Base-by-base conservation (phyloP, 768 basidiomycete genomes). In the Pisolithus sp. region DNA sequence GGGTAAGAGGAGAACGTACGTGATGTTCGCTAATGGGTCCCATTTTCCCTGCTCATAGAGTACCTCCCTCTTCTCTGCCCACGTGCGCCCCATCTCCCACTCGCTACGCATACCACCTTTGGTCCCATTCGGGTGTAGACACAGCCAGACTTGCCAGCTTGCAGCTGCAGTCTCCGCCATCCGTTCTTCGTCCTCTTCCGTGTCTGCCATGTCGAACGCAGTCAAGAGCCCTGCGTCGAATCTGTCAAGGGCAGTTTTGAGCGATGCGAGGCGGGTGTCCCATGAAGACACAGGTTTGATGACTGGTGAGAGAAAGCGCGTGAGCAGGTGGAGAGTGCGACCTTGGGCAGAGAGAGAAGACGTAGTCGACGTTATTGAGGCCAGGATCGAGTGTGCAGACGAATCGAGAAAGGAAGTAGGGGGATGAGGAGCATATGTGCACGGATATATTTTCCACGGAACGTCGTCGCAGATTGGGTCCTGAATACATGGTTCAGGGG, bases 21-120 rank as follows among this genome's bases (percentile, higher is more conserved):
- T 85, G 63, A 88, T 80, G 68, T 98, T 99, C 54, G 86, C 83
- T 49, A 87, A 64, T 0, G 93, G 80, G 55, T 87, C 78, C 86
- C 90, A 93, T 45, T 78, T 76, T 7, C 79, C 82, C 52, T 81
- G 80, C 56, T 93, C 86, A 67, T 95, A 97, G 59, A 98, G 93
- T 20, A 97, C 83, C 66, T 95, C 93, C 42, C 88, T 74, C 72
- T 95, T 94, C 70, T 99, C 94, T 1, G 89, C 85, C 91, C 95
- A 99, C 17, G 94, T 85, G 57, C 91, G 86, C 1, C 90, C 90
- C 75, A 96, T 83, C 68, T 95, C 94, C 90, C 90, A 94, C 52
- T 91, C 87, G 10, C 46, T 53, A 21, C 36, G 44, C 1, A 48
- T 6, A 1, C 46, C 51, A 17, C 55, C 24, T 3, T 46, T 34